A percentile compares a stretch with the other conserved stretches of the same genome.
Conservation (phyloP, 805 yeast genomes). For the Grigorovia transvaalensis region DNA sequence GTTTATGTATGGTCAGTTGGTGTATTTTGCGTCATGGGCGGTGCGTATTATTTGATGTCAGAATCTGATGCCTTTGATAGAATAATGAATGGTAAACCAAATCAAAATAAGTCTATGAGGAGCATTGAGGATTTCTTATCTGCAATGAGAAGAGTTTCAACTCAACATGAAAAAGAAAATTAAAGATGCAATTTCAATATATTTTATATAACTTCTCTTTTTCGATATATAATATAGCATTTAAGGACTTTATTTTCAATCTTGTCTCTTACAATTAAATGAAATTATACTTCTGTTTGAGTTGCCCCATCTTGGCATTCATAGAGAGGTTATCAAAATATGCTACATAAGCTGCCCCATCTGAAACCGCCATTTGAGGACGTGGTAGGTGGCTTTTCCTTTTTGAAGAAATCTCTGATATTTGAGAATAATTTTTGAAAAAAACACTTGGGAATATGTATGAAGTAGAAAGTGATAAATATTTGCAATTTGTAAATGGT, state of each 20-base stretch:
- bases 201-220: neutral
- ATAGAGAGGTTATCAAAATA: no score
- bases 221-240: neutral
- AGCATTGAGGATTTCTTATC: constrained; percentile 73
- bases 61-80: constrained; percentile 69
- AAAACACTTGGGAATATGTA: neutral
- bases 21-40: constrained; percentile 92
- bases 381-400: neutral
- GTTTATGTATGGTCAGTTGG: constrained; percentile 95
- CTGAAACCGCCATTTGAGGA: neutral
- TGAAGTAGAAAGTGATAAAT: neutral
- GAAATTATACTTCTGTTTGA: no score
- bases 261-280: no score
- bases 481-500: neutral
- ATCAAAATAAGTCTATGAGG: constrained; percentile 49
- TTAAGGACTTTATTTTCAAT: no score
- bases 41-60: constrained; percentile 91
- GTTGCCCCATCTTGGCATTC: no score
- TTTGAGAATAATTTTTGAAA: neutral
- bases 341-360: neutral
- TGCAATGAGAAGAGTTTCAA: constrained; percentile 82
- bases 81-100: constrained; percentile 75
- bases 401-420: no score
- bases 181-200: neutral
- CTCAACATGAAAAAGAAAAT: constrained; percentile 75